Percentiles rank a stretch among this genome's conserved stretches.
Evolutionary conservation across 331 rosid species (phyloP).

Genomic region (Erythrophleum ivorense): DNA sequence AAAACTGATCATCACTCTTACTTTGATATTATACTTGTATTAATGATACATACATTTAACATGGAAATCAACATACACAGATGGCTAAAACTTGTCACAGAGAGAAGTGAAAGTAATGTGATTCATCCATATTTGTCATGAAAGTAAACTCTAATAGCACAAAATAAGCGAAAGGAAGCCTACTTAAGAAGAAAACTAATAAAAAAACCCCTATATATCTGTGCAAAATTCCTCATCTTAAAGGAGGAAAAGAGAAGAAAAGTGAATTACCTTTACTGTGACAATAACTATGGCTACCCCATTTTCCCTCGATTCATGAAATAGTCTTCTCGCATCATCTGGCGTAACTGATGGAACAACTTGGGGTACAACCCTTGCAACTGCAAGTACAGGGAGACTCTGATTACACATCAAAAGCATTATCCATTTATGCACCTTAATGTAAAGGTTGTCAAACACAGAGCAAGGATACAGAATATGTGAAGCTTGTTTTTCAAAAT

Average conservation of each 20-base stretch:
- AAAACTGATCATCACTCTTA: not conserved
- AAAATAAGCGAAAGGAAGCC: not conserved
- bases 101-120: not conserved
- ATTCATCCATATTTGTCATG: not conserved
- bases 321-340: constrained; percentile 28
- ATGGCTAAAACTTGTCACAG: not conserved
- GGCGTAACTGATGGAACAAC: constrained; percentile 37
- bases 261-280: constrained; percentile 37
- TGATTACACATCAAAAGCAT: not conserved
- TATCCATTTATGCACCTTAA: not conserved
- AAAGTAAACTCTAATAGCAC: not conserved
- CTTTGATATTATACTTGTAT: not conserved
- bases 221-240: not conserved
- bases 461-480: too few species aligned
- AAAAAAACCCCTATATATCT: not conserved
- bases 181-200: too few species aligned
- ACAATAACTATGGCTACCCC: constrained; percentile 35
- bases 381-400: constrained; percentile 7
- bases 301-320: constrained; percentile 38
- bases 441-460: too few species aligned
- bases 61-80: not conserved
- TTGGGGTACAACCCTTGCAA: constrained; percentile 43
- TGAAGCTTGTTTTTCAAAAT: not conserved
- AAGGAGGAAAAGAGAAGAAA: not conserved
- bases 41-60: not conserved